phyloP scores from a whole-genome alignment of 805 yeast species.

The Aciculoconidium aculeatum region DNA sequence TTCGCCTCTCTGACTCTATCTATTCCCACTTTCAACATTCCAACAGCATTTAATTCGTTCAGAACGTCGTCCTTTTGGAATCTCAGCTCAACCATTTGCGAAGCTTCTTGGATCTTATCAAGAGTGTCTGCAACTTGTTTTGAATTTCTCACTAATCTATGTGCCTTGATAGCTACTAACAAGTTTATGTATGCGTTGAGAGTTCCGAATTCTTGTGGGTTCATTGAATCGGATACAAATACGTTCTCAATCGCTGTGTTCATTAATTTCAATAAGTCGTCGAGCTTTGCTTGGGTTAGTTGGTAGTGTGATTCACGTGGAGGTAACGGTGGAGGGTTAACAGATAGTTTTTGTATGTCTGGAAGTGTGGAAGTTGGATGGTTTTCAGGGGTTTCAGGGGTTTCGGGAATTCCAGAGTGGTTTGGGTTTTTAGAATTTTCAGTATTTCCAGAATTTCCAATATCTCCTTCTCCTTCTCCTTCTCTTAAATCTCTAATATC shows the following conservation, averaged over 20 bases:
- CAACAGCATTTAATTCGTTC: constrained; percentile 26
- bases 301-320: constrained; percentile 13
- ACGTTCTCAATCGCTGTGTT: constrained; percentile 3
- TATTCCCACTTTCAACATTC: constrained; percentile 27
- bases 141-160: too few relatives aligned
- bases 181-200: constrained; percentile 56
- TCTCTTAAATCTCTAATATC: not conserved
- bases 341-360: too few relatives aligned
- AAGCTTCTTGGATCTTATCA: constrained; percentile 12
- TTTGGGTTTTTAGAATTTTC: too few relatives aligned
- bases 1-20: constrained; percentile 29
- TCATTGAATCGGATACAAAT: too few relatives aligned
- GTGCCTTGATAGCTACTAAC: constrained; percentile 29
- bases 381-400: too few relatives aligned
- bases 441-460: constrained; percentile 5
- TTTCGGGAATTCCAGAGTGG: too few relatives aligned
- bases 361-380: too few relatives aligned
- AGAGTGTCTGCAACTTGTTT: too few relatives aligned
- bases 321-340: constrained; percentile 36
- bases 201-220: constrained; percentile 30
- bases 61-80: constrained; percentile 11
- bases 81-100: too few relatives aligned
- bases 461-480: constrained; percentile 10
- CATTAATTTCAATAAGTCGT: constrained; percentile 4
- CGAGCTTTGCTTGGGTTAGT: constrained; percentile 3